phyloP scores from a whole-genome alignment of 345 rosid genomes.

The Salix arbutifolia region DNA sequence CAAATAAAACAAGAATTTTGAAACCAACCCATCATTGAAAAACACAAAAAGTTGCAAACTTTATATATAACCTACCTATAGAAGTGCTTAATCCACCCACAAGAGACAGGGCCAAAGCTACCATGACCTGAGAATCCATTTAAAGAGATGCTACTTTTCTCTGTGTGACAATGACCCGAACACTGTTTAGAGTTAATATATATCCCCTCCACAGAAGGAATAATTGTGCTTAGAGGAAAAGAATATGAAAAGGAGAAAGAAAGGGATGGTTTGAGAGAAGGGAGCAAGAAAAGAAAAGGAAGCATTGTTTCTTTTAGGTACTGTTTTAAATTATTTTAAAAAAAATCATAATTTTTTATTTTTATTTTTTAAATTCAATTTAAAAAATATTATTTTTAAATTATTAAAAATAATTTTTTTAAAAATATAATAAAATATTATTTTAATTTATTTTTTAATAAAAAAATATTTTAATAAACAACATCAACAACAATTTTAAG shows the following conservation, averaged over 20 bases:
- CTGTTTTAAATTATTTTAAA: too few relatives aligned
- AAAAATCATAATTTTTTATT: too few relatives aligned
- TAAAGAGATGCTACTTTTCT: not conserved
- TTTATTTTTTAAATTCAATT: too few relatives aligned
- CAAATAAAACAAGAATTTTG: not conserved
- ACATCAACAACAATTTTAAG: accelerated
- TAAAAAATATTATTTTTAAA: too few relatives aligned
- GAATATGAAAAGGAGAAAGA: constrained; percentile 13
- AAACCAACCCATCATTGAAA: not conserved
- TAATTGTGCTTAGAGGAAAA: not conserved
- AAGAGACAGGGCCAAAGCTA: constrained; percentile 30
- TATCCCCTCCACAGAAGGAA: constrained; percentile 3
- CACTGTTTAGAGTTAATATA: not conserved
- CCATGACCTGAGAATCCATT: constrained; percentile 71
- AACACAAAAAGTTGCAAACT: not conserved
- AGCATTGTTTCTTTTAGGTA: not conserved
- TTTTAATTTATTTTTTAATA: too few relatives aligned
- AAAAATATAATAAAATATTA: too few relatives aligned
- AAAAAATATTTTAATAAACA: too few relatives aligned
- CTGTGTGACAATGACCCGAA: not conserved
- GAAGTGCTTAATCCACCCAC: constrained; percentile 35
- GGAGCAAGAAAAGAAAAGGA: not conserved
- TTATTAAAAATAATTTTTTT: too few relatives aligned
- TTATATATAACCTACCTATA: constrained; percentile 15
- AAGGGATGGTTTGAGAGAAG: constrained; percentile 22